Conservation (phyloP, 768 basidiomycete species). For the Calocybe indica region DNA sequence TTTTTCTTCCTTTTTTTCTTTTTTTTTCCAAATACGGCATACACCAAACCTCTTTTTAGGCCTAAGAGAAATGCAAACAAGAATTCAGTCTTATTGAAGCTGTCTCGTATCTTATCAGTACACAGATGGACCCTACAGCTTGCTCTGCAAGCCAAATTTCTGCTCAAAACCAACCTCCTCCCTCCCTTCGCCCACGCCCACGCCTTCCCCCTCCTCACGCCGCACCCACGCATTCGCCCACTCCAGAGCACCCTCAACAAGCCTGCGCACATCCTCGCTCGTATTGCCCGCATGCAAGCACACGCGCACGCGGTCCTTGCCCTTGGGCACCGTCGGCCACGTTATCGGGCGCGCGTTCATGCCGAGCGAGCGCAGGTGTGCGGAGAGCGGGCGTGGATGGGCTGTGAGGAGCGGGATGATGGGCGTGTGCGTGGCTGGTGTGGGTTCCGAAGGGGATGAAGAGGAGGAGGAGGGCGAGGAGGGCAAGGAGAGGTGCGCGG, state of each 20-base stretch:
- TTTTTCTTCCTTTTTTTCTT: not conserved
- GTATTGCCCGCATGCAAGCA: conserved; percentile 83
- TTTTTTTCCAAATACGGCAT: not conserved
- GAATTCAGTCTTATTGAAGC: not conserved
- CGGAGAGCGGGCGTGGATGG: conserved; percentile 69
- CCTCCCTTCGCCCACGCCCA: conserved; percentile 8
- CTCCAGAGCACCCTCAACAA: conserved; percentile 43
- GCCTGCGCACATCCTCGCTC: conserved; percentile 48
- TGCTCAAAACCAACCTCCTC: not conserved
- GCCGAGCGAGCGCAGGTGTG: conserved; percentile 47
- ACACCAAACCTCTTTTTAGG: not conserved
- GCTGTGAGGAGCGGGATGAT: conserved; percentile 84
- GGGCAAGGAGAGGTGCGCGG: conserved; percentile 27
- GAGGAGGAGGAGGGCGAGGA: conserved; percentile 14
- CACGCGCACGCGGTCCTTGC: conserved; percentile 79
- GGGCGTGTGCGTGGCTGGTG: conserved; percentile 29
- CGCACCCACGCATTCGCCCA: conserved; percentile 40
- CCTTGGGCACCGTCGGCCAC: conserved; percentile 88
- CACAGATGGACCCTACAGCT: conserved; percentile 1
- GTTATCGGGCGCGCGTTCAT: conserved; percentile 74
- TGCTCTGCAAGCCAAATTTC: conserved; percentile 6
- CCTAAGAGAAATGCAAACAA: not conserved
- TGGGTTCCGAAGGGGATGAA: conserved; percentile 8
- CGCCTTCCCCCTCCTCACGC: conserved; percentile 6
- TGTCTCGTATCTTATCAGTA: not conserved